A percentile compares a stretch with the other conserved stretches of the same genome.
Conservation (phyloP, 129 eudicot species). For the Helichrysum umbraculigerum region DNA sequence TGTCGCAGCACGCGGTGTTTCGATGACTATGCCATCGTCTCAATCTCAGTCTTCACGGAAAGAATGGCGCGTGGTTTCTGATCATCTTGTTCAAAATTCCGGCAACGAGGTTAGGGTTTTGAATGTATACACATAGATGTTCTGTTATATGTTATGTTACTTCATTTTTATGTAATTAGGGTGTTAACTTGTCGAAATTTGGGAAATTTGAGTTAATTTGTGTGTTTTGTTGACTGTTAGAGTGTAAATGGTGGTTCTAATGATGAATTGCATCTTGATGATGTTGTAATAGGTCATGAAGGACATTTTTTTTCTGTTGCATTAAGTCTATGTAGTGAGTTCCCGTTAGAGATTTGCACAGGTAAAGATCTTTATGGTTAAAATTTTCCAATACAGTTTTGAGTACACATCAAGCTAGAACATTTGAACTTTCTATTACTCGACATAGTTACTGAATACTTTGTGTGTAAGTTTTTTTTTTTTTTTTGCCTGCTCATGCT, state of each 20-base stretch:
- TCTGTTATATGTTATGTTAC: background rate
- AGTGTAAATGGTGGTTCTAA: slow-evolving; percentile 32
- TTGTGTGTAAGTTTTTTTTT: too few species aligned
- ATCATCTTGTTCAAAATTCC: slow-evolving; percentile 59
- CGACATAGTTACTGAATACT: too few species aligned
- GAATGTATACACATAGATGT: background rate
- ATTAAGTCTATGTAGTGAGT: too few species aligned
- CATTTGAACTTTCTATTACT: too few species aligned
- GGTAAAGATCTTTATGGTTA: too few species aligned
- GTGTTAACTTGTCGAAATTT: slow-evolving; percentile 52
- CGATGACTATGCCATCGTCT: slow-evolving; percentile 52
- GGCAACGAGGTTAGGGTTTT: slow-evolving; percentile 39
- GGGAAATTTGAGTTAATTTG: slow-evolving; percentile 50
- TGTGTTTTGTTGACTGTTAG: slow-evolving; percentile 38
- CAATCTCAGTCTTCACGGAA: slow-evolving; percentile 63
- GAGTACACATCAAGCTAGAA: too few species aligned
- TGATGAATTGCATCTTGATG: slow-evolving; percentile 58
- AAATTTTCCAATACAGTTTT: too few species aligned
- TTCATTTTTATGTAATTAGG: slow-evolving; percentile 33
- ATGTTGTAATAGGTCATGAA: too few species aligned
- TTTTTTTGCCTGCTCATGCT: too few species aligned
- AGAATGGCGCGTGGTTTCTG: slow-evolving; percentile 85
- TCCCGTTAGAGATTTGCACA: too few species aligned
- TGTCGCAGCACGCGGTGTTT: slow-evolving; percentile 61
- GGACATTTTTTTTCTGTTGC: too few species aligned